Percentiles rank a stretch among this genome's conserved stretches.
Conservation (phyloP, 768 basidiomycete species). For the Hygrophorus russula region DNA sequence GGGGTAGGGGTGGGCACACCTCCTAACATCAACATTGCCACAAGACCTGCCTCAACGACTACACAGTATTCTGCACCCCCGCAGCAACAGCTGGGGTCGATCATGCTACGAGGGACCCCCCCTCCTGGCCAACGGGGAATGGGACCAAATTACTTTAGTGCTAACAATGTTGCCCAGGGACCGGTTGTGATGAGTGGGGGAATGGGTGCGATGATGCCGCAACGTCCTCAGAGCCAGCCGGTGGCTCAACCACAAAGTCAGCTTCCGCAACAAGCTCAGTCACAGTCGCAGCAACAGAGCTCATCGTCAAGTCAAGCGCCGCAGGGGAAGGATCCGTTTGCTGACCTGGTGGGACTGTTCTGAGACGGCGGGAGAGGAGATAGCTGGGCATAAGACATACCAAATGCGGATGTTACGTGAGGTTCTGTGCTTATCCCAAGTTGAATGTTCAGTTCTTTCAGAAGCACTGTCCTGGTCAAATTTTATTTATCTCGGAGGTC, state of each 20-base stretch:
- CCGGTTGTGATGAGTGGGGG: not conserved
- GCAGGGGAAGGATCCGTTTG: constrained; percentile 72
- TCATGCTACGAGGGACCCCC: constrained; percentile 33
- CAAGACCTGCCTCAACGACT: constrained; percentile 13
- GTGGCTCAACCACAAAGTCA: constrained; percentile 8
- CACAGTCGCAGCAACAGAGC: constrained; percentile 5
- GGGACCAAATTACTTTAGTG: constrained; percentile 13
- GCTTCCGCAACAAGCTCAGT: too few relatives aligned
- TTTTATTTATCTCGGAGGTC: too few relatives aligned
- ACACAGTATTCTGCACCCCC: constrained; percentile 2
- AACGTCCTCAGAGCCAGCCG: constrained; percentile 4
- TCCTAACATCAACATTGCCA: constrained; percentile 17
- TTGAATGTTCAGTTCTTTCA: too few relatives aligned
- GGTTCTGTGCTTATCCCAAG: too few relatives aligned
- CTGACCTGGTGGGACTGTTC: constrained; percentile 76
- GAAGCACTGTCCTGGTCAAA: too few relatives aligned
- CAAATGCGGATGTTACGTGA: too few relatives aligned
- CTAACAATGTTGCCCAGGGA: constrained; percentile 1
- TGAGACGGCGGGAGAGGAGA: too few relatives aligned
- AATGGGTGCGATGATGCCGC: constrained; percentile 1
- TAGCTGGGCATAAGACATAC: too few relatives aligned
- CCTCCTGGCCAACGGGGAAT: constrained; percentile 9
- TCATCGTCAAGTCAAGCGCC: constrained; percentile 13
- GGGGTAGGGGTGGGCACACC: constrained; percentile 6
- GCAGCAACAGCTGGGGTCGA: constrained; percentile 20